These are phyloP conservation scores for Nitzschia sp. DNA, from an alignment of 108 stramenopile genomes.

Conservation along the genomic window DNA sequence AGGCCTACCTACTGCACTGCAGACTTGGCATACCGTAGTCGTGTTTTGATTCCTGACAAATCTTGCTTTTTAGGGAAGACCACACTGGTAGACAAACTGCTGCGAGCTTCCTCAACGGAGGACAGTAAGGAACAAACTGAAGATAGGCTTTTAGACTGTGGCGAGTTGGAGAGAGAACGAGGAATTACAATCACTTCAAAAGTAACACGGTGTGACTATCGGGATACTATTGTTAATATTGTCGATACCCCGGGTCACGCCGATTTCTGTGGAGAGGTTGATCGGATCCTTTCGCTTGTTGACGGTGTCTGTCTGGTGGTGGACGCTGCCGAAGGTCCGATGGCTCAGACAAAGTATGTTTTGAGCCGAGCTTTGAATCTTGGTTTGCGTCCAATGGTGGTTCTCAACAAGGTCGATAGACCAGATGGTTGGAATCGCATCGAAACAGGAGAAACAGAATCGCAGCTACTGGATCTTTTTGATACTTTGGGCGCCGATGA, in stretches of 20 bases:
- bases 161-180: conserved; percentile 94
- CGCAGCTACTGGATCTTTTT: conserved; percentile 86
- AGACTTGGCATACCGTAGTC: no score
- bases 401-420: conserved; percentile 98
- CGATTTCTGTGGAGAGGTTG: conserved; percentile 95
- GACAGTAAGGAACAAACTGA: conserved; percentile 10
- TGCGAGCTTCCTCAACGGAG: conserved; percentile 39
- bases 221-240: conserved; percentile 69
- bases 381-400: conserved; percentile 87
- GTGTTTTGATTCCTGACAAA: neutral
- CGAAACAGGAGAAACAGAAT: conserved; percentile 87
- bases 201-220: conserved; percentile 72
- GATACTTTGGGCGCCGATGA: conserved; percentile 81
- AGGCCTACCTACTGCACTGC: no score
- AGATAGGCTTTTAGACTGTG: conserved; percentile 88
- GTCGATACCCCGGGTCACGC: conserved; percentile 95
- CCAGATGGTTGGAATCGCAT: conserved; percentile 72
- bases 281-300: conserved; percentile 90
- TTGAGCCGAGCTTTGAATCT: conserved; percentile 84
- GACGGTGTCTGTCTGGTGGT: conserved; percentile 92
- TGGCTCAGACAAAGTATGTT: conserved; percentile 97
- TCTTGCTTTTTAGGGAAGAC: conserved; percentile 59
- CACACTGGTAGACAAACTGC: conserved; percentile 91
- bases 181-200: conserved; percentile 97
- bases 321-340: conserved; percentile 91